Conservation (phyloP, 805 yeast genomes). For the Sungouiella thailandica region DNA sequence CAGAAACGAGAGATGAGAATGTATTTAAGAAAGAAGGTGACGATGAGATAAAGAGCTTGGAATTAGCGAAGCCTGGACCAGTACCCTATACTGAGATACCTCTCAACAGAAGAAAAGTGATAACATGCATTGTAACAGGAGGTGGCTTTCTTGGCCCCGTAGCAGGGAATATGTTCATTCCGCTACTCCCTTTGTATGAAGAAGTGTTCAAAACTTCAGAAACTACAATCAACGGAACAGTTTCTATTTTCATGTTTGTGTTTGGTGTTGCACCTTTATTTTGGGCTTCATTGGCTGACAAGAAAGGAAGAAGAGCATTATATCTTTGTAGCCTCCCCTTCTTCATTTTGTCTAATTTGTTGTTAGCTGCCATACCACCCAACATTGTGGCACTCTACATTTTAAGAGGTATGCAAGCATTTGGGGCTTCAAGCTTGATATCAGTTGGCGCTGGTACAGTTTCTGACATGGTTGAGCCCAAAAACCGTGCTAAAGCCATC, state of each 20-base stretch:
- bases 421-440: conserved; percentile 35
- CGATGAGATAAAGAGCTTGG: no score
- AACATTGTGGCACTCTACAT: conserved; percentile 25
- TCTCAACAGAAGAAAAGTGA: no score
- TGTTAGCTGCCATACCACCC: conserved; percentile 27
- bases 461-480: conserved; percentile 29
- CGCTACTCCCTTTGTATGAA: conserved; percentile 44
- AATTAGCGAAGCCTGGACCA: no score
- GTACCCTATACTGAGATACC: no score
- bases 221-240: conserved; percentile 48
- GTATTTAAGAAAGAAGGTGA: no score
- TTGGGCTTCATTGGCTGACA: conserved; percentile 54
- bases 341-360: conserved; percentile 24
- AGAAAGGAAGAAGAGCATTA: conserved; percentile 40
- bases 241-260: conserved; percentile 52
- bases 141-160: conserved; percentile 55
- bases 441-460: conserved; percentile 35
- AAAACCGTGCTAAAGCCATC: conserved; percentile 25
- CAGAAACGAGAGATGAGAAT: no score
- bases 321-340: conserved; percentile 23
- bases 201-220: conserved; percentile 36
- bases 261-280: conserved; percentile 52
- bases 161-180: conserved; percentile 54
- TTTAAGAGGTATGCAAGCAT: conserved; percentile 29
- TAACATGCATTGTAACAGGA: no score